Evolutionary conservation across 257 asterid species (phyloP).

Genomic region (Dorcoceras hygrometricum): DNA sequence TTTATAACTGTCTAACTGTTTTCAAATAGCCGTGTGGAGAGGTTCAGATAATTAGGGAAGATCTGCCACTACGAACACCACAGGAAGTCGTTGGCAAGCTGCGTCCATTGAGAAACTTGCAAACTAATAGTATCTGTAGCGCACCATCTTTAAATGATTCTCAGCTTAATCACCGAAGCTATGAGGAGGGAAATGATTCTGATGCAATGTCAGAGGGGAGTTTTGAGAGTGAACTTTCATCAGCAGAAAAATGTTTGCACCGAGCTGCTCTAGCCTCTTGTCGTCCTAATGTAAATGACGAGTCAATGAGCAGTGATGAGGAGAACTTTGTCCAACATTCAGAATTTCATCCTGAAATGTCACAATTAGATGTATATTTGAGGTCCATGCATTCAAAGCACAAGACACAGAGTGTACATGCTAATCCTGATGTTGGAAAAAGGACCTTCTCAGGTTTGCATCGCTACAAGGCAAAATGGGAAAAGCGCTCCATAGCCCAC

Average conservation of each 20-base stretch:
- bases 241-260: slow-evolving; percentile 72
- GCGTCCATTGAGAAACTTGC: slow-evolving; percentile 50
- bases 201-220: slow-evolving; percentile 86
- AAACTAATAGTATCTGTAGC: slow-evolving; percentile 22
- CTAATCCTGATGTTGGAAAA: slow-evolving; percentile 30
- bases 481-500: slow-evolving; percentile 42
- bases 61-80: slow-evolving; percentile 79
- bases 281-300: slow-evolving; percentile 45
- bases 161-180: slow-evolving; percentile 29
- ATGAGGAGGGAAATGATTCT: slow-evolving; percentile 62
- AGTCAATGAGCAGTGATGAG: slow-evolving; percentile 67
- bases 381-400: slow-evolving; percentile 32
- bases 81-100: slow-evolving; percentile 78
- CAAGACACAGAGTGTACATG: slow-evolving; percentile 36
- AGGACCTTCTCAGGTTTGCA: slow-evolving; percentile 31
- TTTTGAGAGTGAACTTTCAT: slow-evolving; percentile 80
- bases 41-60: slow-evolving; percentile 80
- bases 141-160: slow-evolving; percentile 28
- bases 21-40: slow-evolving; percentile 74
- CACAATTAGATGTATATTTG: slow-evolving; percentile 38
- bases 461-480: slow-evolving; percentile 34
- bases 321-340: slow-evolving; percentile 47
- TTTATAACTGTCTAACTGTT: slow-evolving; percentile 18
- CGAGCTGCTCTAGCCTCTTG: slow-evolving; percentile 57
- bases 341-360: slow-evolving; percentile 31